These are phyloP conservation scores for Trichomonascus vanleenenianus DNA, from an alignment of 805 yeast genomes.

Conservation along the genomic window DNA sequence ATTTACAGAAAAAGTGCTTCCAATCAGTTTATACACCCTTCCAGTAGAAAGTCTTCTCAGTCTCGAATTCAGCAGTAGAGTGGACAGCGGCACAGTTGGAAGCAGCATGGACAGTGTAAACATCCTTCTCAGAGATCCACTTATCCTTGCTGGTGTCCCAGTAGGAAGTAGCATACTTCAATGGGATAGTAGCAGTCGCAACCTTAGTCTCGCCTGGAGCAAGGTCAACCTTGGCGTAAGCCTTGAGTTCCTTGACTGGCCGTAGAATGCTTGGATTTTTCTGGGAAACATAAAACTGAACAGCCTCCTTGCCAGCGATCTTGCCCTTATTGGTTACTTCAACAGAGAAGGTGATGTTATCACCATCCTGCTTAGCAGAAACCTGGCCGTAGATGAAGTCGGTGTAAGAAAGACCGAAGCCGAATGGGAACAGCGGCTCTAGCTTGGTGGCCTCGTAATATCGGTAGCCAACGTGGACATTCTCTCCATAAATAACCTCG, in stretches of 20 bases:
- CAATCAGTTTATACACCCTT: background rate
- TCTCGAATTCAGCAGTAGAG: background rate
- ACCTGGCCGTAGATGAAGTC: slow-evolving; percentile 26
- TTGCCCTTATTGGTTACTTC: slow-evolving; percentile 42
- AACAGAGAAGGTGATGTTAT: background rate
- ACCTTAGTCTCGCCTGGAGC: slow-evolving; percentile 36
- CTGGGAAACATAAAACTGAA: slow-evolving; percentile 41
- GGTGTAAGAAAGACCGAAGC: slow-evolving; percentile 55
- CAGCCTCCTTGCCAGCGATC: slow-evolving; percentile 44
- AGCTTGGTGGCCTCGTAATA: slow-evolving; percentile 44
- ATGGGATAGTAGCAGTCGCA: slow-evolving; percentile 31
- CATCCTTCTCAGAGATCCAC: slow-evolving; percentile 1
- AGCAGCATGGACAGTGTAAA: background rate
- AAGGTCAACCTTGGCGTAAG: slow-evolving; percentile 42
- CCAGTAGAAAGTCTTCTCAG: background rate
- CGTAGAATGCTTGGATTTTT: slow-evolving; percentile 34
- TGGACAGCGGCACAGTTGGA: background rate
- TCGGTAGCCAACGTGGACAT: slow-evolving; percentile 54
- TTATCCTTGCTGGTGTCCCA: background rate
- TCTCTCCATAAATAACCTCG: slow-evolving; percentile 50
- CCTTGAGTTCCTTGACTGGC: slow-evolving; percentile 53
- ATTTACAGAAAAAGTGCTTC: too few species aligned
- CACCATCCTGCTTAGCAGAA: slow-evolving; percentile 18
- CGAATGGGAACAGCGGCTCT: slow-evolving; percentile 50
- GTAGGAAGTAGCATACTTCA: slow-evolving; percentile 2